Percentiles rank a stretch among this genome's conserved stretches.
These are phyloP conservation scores for Komagataella kurtzmanii DNA, from an alignment of 805 yeast genomes.

Conservation along the genomic window DNA sequence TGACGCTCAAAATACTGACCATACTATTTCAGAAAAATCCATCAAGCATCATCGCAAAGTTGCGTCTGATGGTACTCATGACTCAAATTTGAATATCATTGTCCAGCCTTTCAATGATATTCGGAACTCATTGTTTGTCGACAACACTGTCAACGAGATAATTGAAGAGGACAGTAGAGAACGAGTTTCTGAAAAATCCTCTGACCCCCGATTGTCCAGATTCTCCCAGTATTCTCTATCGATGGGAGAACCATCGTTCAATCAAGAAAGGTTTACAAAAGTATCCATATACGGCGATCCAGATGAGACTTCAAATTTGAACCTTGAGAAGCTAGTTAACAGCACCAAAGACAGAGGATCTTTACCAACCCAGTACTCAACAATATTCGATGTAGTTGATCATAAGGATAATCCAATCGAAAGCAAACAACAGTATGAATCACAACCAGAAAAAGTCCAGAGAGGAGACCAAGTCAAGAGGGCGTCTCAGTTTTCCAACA, in stretches of 20 bases:
- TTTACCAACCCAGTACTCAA: not conserved
- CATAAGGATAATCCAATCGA: not conserved
- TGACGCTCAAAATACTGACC: constrained; percentile 1
- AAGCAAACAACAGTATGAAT: not conserved
- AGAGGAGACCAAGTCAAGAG: not conserved
- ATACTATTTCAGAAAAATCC: constrained; percentile 5
- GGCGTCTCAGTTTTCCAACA: not conserved
- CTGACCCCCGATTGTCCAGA: not conserved
- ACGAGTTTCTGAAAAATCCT: not conserved
- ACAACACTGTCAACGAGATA: constrained; percentile 3
- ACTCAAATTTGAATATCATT: constrained; percentile 8
- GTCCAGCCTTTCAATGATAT: constrained; percentile 9
- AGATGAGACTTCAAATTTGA: constrained; percentile 1
- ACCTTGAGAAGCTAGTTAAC: not conserved
- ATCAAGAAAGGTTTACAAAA: constrained; percentile 2
- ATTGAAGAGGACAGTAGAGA: not conserved
- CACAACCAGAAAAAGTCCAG: not conserved
- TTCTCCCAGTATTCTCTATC: constrained; percentile 8
- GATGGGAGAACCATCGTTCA: not conserved
- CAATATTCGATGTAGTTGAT: not conserved
- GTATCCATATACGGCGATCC: constrained; percentile 7
- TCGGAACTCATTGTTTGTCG: constrained; percentile 14
- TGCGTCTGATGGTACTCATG: constrained; percentile 10
- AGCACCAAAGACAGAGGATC: not conserved
- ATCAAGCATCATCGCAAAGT: constrained; percentile 15